Base-by-base conservation (phyloP, 2,329 filamentous ascomycete species). In the Orbilia ellipsospora region DNA sequence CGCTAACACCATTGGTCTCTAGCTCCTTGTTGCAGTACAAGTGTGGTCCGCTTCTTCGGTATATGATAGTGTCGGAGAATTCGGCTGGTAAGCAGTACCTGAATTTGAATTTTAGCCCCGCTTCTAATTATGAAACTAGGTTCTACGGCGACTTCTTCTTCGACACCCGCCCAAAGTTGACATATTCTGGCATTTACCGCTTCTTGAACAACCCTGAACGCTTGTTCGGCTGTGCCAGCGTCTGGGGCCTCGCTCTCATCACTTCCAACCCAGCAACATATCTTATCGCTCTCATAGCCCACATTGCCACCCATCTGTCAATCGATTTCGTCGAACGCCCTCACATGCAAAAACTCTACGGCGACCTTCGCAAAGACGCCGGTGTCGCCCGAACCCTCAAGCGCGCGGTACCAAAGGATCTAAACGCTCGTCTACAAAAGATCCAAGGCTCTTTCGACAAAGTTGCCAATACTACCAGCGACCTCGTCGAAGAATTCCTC, bases 91-190 rank as follows among this genome's bases (percentile, higher is more conserved):
- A 48, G 65, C 48, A 16, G n/a, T 23, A 36, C 26, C 36, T 36
- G 8, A 7, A 36, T 6, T 7, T 36, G 10, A 36, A 36, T 10
- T 36, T 36, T 36, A 36, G 31, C 10, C 8, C 31, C 10, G 10
- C 31, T 6, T 36, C 36, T 44, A 44, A 59, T 4, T 7, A 23
- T 8, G 5, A 23, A 18, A 2, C 8, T 48, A 73, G 67, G 63
- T 98, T 98, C 85, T 98, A 94, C 81, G 95, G 95, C 16, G 95
- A 99, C 82, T 99, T 98, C 85, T 97, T 95, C 81, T 93, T 97
- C 77, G 90, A 92, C 54, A 88, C 90, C 10, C 73, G 69, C 26
- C 90, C 90, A 12, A 96, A 95, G 83, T 86, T 98, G 77, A 98
- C 92, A 0, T 99, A 99, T 83, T 93, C 91, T 79, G 96, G 94